phyloP scores from a whole-genome alignment of 1,284 basidiomycete species.

The Phellopilus nigrolimitatus region DNA sequence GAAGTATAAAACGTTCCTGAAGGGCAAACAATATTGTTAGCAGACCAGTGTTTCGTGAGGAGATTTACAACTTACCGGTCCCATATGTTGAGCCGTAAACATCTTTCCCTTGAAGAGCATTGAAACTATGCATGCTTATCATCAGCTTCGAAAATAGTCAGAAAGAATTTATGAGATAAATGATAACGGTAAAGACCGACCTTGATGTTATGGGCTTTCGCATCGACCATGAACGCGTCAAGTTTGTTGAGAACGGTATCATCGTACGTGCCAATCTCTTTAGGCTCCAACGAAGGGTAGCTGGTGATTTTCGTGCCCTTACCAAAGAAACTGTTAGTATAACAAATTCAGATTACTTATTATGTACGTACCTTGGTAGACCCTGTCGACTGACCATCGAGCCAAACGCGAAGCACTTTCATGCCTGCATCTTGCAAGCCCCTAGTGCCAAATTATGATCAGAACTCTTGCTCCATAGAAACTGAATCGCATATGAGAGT shows the following conservation, averaged over 20 bases:
- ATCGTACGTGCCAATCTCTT: slow-evolving; percentile 34
- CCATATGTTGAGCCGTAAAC: slow-evolving; percentile 29
- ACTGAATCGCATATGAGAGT: neutral
- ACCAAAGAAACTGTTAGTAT: neutral
- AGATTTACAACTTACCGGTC: neutral
- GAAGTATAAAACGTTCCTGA: slow-evolving; percentile 21
- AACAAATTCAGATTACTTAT: neutral
- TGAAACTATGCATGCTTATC: slow-evolving; percentile 34
- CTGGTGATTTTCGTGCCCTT: slow-evolving; percentile 27
- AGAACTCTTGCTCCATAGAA: neutral
- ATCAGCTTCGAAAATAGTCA: slow-evolving; percentile 25
- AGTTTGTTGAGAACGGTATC: slow-evolving; percentile 35
- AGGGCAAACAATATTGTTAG: too few species aligned
- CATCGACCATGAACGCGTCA: slow-evolving; percentile 38
- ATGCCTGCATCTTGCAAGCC: slow-evolving; percentile 30
- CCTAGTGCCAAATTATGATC: slow-evolving; percentile 19
- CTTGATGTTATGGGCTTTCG: slow-evolving; percentile 34
- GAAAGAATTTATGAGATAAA: neutral
- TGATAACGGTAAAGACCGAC: slow-evolving; percentile 15
- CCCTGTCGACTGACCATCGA: slow-evolving; percentile 28
- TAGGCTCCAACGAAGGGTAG: slow-evolving; percentile 33
- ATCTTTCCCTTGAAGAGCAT: slow-evolving; percentile 30
- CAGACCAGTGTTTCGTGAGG: too few species aligned
- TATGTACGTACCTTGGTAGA: slow-evolving; percentile 25
- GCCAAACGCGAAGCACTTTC: slow-evolving; percentile 33